phyloP scores from a whole-genome alignment of 2,329 filamentous ascomycete species.

The Pseudogymnoascus sp. region DNA sequence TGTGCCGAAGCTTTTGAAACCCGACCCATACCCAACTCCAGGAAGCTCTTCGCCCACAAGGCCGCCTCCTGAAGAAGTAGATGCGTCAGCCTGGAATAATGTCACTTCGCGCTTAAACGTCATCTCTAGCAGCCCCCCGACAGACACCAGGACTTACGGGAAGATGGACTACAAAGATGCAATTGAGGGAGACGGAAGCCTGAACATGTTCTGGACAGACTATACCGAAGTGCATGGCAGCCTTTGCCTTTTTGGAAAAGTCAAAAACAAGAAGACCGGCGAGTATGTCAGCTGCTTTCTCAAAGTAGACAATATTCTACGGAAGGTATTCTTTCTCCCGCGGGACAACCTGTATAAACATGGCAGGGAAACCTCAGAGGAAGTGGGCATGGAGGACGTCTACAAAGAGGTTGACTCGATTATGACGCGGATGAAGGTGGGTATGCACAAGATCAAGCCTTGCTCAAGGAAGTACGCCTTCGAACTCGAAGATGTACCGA shows the following conservation, averaged over 20 bases:
- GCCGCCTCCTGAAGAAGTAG: conserved; percentile 53
- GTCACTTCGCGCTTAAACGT: conserved; percentile 83
- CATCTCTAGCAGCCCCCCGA: conserved; percentile 64
- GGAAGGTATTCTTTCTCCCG: conserved; percentile 90
- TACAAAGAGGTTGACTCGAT: conserved; percentile 82
- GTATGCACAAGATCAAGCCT: conserved; percentile 88
- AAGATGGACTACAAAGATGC: conserved; percentile 80
- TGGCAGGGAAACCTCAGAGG: conserved; percentile 63
- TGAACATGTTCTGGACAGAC: conserved; percentile 95
- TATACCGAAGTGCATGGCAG: conserved; percentile 90
- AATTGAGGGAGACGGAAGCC: conserved; percentile 86
- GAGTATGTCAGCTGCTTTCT: conserved; percentile 86
- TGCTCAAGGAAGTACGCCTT: conserved; percentile 92
- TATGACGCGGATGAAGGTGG: conserved; percentile 81
- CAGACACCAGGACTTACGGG: conserved; percentile 58
- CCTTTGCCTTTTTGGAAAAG: conserved; percentile 92
- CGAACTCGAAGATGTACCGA: conserved; percentile 79
- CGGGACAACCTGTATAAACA: conserved; percentile 61
- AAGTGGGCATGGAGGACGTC: conserved; percentile 81
- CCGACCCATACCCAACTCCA: conserved; percentile 61
- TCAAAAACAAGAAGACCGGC: conserved; percentile 77
- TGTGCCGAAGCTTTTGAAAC: conserved; percentile 67
- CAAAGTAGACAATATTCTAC: conserved; percentile 88
- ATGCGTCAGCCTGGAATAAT: conserved; percentile 82
- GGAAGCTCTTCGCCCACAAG: conserved; percentile 70